Base-by-base conservation (phyloP, 1,284 basidiomycete genomes). In the Trametes versicolor region DNA sequence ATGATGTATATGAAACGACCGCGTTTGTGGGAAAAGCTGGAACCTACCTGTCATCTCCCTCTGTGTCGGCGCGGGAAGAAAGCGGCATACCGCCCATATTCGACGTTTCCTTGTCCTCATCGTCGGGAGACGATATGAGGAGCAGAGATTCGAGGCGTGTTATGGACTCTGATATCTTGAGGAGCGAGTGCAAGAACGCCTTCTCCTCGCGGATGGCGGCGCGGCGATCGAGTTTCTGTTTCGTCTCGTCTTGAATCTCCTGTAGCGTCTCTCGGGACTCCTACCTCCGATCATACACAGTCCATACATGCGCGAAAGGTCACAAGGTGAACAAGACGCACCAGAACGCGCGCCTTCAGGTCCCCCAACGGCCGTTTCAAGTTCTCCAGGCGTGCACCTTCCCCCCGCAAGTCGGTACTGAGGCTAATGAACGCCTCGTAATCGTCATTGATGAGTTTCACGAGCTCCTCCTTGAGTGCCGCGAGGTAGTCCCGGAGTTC, bases 371-470 rank as follows among this genome's bases (percentile, higher is more conserved):
- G 95, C 39, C 76, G 76, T 72, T 89, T 87, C 60, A 97, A 76
- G 59, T 85, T 81, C 67, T 87, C 84, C 71, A 97, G 76, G 66
- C 93, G 83, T 52, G 83, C 82, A 2, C 93, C 94, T 77, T 98
- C 96, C 36, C 92, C 94, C 65, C 89, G 84, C 68, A 98, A 76
- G 70, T 96, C 94, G 2, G 93, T 96, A 69, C 96, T 97, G 27
- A 99, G 83, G 70, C 93, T 95, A 70, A 99, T 98, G 77, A 99
- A 99, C 50, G 96, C 96, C 77, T 96, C 96, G 77, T 99, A 99
- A 79, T 99, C 97, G 73, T 96, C 92, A 77, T 99, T 98, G 78
- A 99, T 98, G 74, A 99, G 88, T 74, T 90, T 90, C 34, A 98
- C 95, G 34, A 99, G 86, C 76, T 98, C 96, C 75, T 96, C 93